Evolutionary conservation across 768 basidiomycete species (phyloP).

Genomic region (Gelatoporia subvermispora): DNA sequence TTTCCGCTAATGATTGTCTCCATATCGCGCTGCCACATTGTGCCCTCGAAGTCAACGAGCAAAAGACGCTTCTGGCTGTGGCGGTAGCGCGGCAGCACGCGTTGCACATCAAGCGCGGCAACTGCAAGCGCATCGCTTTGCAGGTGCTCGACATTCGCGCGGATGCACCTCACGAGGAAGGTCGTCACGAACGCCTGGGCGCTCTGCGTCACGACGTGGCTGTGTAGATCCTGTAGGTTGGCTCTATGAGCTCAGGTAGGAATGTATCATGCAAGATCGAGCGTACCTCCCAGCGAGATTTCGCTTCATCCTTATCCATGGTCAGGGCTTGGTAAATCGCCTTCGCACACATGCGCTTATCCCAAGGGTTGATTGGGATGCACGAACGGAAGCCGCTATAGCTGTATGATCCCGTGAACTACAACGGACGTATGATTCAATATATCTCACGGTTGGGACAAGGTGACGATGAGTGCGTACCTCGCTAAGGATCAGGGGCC

Average conservation of each 20-base stretch:
- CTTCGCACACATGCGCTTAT: constrained; percentile 74
- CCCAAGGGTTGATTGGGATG: constrained; percentile 85
- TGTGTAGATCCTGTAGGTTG: constrained; percentile 57
- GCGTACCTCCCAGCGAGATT: constrained; percentile 69
- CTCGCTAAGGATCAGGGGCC: constrained; percentile 78
- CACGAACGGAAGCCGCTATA: constrained; percentile 86
- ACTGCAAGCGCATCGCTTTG: constrained; percentile 32
- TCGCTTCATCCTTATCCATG: constrained; percentile 71
- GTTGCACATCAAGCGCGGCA: constrained; percentile 37
- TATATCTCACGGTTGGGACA: neutral
- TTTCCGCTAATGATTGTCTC: constrained; percentile 14
- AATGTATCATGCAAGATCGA: constrained; percentile 2
- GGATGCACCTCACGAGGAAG: constrained; percentile 72
- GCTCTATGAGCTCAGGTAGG: neutral
- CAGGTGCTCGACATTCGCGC: constrained; percentile 67
- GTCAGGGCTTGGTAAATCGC: constrained; percentile 77
- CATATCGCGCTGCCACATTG: constrained; percentile 65
- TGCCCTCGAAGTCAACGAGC: constrained; percentile 75
- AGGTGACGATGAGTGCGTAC: constrained; percentile 30
- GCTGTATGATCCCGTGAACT: constrained; percentile 86
- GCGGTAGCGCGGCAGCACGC: constrained; percentile 64
- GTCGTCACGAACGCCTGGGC: constrained; percentile 79
- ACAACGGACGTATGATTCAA: neutral
- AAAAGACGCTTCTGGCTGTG: constrained; percentile 62
- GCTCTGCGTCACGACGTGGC: constrained; percentile 81